Percentiles rank a stretch among this genome's conserved stretches.
Conservation (phyloP, 1,139 yeast species). For the Kazachstania sp. region DNA sequence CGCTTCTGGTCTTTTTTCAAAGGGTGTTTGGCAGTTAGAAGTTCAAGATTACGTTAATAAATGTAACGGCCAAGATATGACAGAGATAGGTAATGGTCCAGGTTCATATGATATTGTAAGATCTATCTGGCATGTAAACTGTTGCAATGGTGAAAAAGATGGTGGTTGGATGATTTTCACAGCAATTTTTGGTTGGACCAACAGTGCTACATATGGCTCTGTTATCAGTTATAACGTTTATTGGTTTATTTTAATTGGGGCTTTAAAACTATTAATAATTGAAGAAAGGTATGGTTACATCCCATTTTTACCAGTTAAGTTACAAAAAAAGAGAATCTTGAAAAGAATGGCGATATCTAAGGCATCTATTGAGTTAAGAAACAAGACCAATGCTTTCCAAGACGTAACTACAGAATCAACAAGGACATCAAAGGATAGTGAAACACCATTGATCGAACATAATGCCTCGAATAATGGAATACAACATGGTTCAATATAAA, state of each 20-base stretch:
- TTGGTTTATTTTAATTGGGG: constrained; percentile 58
- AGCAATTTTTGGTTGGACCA: constrained; percentile 92
- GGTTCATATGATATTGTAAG: constrained; percentile 80
- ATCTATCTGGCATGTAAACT: constrained; percentile 92
- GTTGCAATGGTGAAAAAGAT: constrained; percentile 85
- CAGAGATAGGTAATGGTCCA: constrained; percentile 88
- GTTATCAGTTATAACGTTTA: constrained; percentile 67
- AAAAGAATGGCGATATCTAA: constrained; percentile 36
- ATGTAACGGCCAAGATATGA: constrained; percentile 78
- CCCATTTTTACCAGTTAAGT: constrained; percentile 50
- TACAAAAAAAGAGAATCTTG: constrained; percentile 50
- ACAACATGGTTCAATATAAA: not conserved
- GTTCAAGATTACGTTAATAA: constrained; percentile 53
- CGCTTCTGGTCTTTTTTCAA: constrained; percentile 82
- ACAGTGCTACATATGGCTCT: constrained; percentile 89
- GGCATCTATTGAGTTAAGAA: constrained; percentile 19
- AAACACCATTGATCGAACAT: constrained; percentile 20
- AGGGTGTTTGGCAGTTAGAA: constrained; percentile 88
- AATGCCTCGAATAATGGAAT: not conserved
- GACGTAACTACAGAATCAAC: constrained; percentile 4
- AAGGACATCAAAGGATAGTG: constrained; percentile 27
- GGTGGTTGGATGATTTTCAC: constrained; percentile 93
- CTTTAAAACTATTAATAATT: constrained; percentile 43
- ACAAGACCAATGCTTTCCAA: not conserved
- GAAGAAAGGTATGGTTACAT: constrained; percentile 59